These are phyloP conservation scores for Goffeauzyma gilvescens DNA, from an alignment of 768 basidiomycete genomes.

Conservation along the genomic window DNA sequence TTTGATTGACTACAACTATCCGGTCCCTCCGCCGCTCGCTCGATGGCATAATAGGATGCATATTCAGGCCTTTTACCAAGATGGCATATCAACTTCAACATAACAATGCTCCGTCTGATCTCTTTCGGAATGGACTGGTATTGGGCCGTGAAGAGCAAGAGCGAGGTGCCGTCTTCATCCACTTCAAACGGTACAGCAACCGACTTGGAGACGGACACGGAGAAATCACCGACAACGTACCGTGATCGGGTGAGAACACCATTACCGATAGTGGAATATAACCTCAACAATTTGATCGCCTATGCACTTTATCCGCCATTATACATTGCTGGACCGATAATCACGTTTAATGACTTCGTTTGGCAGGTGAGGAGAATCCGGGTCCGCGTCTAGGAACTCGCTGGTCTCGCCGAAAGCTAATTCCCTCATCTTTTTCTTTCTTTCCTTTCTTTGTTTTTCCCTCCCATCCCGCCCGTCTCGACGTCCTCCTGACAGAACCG, in stretches of 20 bases:
- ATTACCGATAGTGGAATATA: conserved; percentile 46
- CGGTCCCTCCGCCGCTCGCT: too few species aligned
- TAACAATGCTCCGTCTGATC: conserved; percentile 80
- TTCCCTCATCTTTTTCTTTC: neutral
- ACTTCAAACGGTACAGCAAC: too few species aligned
- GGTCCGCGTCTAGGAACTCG: neutral
- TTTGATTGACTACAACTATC: conserved; percentile 11
- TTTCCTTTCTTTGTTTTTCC: neutral
- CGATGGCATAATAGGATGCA: conserved; percentile 19
- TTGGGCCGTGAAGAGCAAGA: too few species aligned
- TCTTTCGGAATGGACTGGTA: conserved; percentile 86
- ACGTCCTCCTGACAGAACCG: conserved; percentile 37
- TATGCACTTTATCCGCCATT: conserved; percentile 84
- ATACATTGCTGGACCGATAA: conserved; percentile 88
- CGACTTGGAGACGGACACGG: conserved; percentile 20
- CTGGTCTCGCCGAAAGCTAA: neutral
- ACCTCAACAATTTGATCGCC: conserved; percentile 52
- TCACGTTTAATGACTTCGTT: conserved; percentile 87
- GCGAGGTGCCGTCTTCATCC: too few species aligned
- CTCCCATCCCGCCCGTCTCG: neutral
- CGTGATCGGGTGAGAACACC: conserved; percentile 44
- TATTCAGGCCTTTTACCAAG: conserved; percentile 55
- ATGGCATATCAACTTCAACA: conserved; percentile 89
- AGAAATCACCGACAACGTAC: conserved; percentile 25
- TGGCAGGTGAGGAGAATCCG: conserved; percentile 50